A percentile compares a stretch with the other conserved stretches of the same genome.
Evolutionary conservation across 1,284 basidiomycete genomes (phyloP).

Genomic region (Leccinum griseonigrum): DNA sequence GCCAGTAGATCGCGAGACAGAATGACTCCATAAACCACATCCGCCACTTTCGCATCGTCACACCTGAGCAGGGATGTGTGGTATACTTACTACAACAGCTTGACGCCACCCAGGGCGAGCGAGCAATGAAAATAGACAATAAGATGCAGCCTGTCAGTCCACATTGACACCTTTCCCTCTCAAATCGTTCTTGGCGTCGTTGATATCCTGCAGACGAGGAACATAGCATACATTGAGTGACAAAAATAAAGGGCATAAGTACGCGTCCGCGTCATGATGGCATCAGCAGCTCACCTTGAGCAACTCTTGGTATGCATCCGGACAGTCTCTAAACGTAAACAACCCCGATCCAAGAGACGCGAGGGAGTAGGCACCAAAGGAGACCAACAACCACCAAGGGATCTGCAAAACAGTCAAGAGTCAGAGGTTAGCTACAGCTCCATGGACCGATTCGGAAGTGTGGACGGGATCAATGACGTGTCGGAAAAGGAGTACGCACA

Average conservation of each 20-base stretch:
- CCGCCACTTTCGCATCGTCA: neutral
- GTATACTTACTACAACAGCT: neutral
- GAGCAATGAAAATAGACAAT: neutral
- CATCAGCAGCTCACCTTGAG: conserved; percentile 47
- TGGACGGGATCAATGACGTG: neutral
- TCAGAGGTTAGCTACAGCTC: neutral
- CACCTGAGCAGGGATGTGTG: neutral
- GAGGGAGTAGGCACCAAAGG: conserved; percentile 74
- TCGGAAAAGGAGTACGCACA: conserved; percentile 3
- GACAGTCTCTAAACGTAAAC: conserved; percentile 69
- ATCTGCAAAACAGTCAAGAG: conserved; percentile 45
- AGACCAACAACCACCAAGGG: conserved; percentile 75
- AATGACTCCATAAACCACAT: neutral
- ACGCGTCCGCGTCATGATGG: neutral
- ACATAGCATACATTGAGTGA: neutral
- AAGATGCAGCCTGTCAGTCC: conserved; percentile 41
- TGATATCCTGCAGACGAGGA: conserved; percentile 52
- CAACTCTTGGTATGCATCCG: conserved; percentile 72
- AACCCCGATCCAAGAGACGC: conserved; percentile 71
- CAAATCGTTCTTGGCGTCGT: conserved; percentile 68
- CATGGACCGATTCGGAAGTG: neutral
- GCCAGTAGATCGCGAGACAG: neutral
- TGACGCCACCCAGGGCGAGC: neutral
- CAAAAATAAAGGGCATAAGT: neutral
- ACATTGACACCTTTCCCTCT: conserved; percentile 64